Evolutionary conservation across 2,329 filamentous ascomycete species (phyloP), one percentile per base, ranked within the genome.

Genomic region (Talaromyces sp.): DNA sequence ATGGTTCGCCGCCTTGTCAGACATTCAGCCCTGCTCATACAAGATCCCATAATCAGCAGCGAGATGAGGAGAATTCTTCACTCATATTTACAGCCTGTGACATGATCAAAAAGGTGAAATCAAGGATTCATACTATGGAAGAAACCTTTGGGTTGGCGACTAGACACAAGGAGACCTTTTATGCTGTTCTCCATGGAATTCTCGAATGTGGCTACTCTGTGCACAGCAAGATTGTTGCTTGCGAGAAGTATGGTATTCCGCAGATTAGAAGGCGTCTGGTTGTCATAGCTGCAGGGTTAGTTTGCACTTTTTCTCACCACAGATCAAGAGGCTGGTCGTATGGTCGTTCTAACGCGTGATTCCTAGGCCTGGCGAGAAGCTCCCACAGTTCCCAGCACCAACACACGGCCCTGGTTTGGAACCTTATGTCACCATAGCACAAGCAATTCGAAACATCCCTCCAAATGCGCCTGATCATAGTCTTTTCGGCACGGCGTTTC

Each of bases 1-100:
- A 96, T 64, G 73, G 92, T 0, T 91, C 88, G 0, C 90, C 89
- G 0, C 90, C 91, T 0, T 96, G 91, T 59, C 89, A 93, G 65
- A 85, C 82, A 2, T 93, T 87, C 70, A 93, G 89, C 0, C 84
- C 86, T 0, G 88, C 87, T 0, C 87, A 96, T 62, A 93, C 89
- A 0, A 70, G 80, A 0, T 65, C 73, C 0, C 43, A 55, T 6
- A 61, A 61, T 8, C 67, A 83, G 0, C 77, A 77, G 7, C 80
- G 86, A 24, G 87, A 92, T 52, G 88, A 89, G 1, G 79, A 75
- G 0, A 95, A 96, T 65, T 85, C 84, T 0, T 85, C 86, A 1
- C 76, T 81, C 0, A 73, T 82, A 0, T 81, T 82, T 50, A 75
- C 75, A 0, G 70, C 81, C 0, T 74, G 78, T 1, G 72, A 81